A percentile compares a stretch with the other conserved stretches of the same genome.
phyloP scores from a whole-genome alignment of 1,284 basidiomycete species.

The Pseudozyma hubeiensis region DNA sequence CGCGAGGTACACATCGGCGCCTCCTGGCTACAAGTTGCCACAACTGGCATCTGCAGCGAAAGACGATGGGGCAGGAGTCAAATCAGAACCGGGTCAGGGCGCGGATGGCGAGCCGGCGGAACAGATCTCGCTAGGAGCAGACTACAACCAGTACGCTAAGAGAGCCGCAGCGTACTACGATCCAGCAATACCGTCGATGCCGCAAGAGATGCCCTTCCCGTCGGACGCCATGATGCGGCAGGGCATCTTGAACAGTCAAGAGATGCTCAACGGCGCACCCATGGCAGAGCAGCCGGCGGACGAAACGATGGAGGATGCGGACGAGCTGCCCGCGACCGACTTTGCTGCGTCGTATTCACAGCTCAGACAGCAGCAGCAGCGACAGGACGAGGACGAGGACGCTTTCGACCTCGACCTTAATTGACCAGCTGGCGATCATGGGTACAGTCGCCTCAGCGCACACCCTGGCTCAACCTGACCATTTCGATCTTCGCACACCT shows the following conservation, averaged over 20 bases:
- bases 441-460: too few relatives aligned
- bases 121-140: constrained; percentile 32
- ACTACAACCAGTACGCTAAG: constrained; percentile 56
- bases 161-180: constrained; percentile 58
- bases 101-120: constrained; percentile 7
- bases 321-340: constrained; percentile 21
- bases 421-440: constrained; percentile 4
- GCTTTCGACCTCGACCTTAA: constrained; percentile 62
- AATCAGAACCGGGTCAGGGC: constrained; percentile 4
- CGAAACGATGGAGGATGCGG: constrained; percentile 20
- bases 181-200: constrained; percentile 57
- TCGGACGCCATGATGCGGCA: constrained; percentile 60
- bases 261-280: constrained; percentile 38
- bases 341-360: constrained; percentile 35
- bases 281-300: constrained; percentile 30
- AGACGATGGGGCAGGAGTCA: background rate
- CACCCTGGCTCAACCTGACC: background rate
- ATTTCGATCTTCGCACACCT: too few relatives aligned
- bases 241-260: constrained; percentile 55
- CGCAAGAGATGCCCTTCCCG: constrained; percentile 60
- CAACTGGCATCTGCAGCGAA: constrained; percentile 9
- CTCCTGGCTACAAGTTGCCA: constrained; percentile 53
- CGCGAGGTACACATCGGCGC: constrained; percentile 55
- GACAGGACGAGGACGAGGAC: constrained; percentile 54
- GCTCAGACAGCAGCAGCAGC: constrained; percentile 32